Conservation (phyloP, 352 stramenopile species). For the Globisporangium nagaii region DNA sequence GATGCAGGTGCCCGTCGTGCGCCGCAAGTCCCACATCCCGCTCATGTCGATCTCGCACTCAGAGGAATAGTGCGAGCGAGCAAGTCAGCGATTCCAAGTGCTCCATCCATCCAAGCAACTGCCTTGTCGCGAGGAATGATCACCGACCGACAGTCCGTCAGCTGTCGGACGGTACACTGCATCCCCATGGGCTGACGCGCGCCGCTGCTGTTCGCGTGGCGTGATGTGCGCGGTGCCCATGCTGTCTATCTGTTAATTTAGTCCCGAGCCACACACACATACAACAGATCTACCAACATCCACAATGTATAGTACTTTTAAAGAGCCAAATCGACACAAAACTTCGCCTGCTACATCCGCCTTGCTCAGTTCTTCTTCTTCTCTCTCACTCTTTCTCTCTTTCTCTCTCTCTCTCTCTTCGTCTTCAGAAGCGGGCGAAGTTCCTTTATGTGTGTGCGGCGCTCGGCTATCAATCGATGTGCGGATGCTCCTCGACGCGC, state of each 20-base stretch:
- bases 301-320: slow-evolving; percentile 9
- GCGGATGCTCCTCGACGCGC: slow-evolving; percentile 27
- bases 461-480: slow-evolving; percentile 67
- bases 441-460: background rate
- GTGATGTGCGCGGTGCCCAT: background rate
- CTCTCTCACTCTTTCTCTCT: background rate
- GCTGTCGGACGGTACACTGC: background rate
- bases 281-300: slow-evolving; percentile 5
- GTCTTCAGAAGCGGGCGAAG: background rate
- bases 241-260: slow-evolving; percentile 6
- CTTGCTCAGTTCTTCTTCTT: background rate
- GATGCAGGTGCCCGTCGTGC: slow-evolving; percentile 48
- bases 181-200: background rate
- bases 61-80: slow-evolving; percentile 27
- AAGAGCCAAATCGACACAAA: background rate
- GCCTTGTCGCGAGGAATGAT: background rate
- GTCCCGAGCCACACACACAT: background rate
- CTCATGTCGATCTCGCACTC: slow-evolving; percentile 34
- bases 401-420: background rate
- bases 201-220: background rate
- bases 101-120: background rate
- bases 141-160: background rate
- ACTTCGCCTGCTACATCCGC: background rate
- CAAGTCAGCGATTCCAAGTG: background rate
- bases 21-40: slow-evolving; percentile 44